A percentile compares a stretch with the other conserved stretches of the same genome.
phyloP scores from a whole-genome alignment of 2,329 filamentous ascomycete genomes.

The Xylariaceae sp. region DNA sequence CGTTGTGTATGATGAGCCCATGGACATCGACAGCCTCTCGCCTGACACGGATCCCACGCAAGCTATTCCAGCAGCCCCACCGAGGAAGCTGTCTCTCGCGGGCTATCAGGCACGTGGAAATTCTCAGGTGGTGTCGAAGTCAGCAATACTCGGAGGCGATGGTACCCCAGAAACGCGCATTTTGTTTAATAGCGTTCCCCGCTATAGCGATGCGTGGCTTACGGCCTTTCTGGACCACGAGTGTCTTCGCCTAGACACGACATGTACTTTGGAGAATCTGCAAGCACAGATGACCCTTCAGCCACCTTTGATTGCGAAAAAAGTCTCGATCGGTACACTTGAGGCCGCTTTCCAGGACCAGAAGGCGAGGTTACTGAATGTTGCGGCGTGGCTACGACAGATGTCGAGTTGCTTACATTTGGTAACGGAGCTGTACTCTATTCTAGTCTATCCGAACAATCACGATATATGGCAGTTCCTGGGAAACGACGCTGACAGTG shows the following conservation, averaged over 20 bases:
- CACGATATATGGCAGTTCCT: conserved; percentile 21
- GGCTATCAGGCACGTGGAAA: conserved; percentile 21
- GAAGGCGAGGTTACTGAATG: conserved; percentile 12
- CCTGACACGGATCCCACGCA: background rate
- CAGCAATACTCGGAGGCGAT: conserved; percentile 19
- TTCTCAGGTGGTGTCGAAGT: conserved; percentile 20
- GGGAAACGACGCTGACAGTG: conserved; percentile 5
- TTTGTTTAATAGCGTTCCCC: conserved; percentile 21
- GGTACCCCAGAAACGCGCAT: conserved; percentile 16
- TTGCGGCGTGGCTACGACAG: conserved; percentile 18
- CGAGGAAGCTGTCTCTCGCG: conserved; percentile 18
- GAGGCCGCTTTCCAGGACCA: conserved; percentile 11
- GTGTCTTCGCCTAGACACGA: conserved; percentile 16
- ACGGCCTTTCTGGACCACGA: conserved; percentile 18
- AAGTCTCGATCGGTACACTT: conserved; percentile 18
- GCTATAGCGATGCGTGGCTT: conserved; percentile 20
- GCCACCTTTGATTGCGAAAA: conserved; percentile 10
- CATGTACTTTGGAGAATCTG: conserved; percentile 23
- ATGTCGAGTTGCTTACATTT: conserved; percentile 20
- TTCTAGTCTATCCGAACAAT: conserved; percentile 23
- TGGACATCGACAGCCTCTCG: conserved; percentile 15
- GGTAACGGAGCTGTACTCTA: conserved; percentile 21
- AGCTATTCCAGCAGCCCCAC: background rate
- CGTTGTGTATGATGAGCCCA: conserved; percentile 15
- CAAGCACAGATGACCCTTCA: conserved; percentile 2